Base-by-base conservation (phyloP, 2,329 filamentous ascomycete species). In the Plenodomus tracheiphilus region DNA sequence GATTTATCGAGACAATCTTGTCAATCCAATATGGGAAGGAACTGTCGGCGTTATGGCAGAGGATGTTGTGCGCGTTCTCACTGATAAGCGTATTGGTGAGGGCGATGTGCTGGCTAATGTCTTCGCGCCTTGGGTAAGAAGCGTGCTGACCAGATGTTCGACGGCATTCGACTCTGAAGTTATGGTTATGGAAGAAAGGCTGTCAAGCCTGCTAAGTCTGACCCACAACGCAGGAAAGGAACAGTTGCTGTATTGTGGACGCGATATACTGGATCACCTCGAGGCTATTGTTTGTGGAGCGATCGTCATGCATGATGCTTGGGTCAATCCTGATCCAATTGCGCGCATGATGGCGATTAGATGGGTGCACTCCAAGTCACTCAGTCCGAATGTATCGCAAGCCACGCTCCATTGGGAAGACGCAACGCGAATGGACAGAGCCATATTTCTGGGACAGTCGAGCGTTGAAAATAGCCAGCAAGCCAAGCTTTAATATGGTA, bases 11-110 rank as follows among this genome's bases (percentile, higher is more conserved):
- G 87, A 90, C 58, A 82, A 79, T 1, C 72, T 77, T 7, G 86
- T 89, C 2, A 72, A 83, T 42, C 79, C 81, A 13, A 89, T 90
- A 41, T 88, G 85, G 85, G 86, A 88, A 68, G 85, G 87, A 1
- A 90, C 87, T 0, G 88, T 86, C 0, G 86, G 89, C 59, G 85
- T 91, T 5, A 75, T 91, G 46, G 82, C 83, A 4, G 77, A 77
- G 34, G 79, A 82, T 54, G 68, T 79, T 4, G 69, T 80, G 21
- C 68, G 78, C 0, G 74, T 79, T 3, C 53, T 78, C n/a, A 47
- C 49, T 2, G 66, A 69, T 7, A 74, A 73, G 47, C 57, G 69
- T 0, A 32, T 67, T 11, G 63, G 61, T 4, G 47, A 48, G 8
- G 65, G 66, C 9, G 43, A 63, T n/a, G 39, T 64, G 11, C n/a